phyloP scores from a whole-genome alignment of 108 stramenopile genomes.

The Cyclotella sp. region DNA sequence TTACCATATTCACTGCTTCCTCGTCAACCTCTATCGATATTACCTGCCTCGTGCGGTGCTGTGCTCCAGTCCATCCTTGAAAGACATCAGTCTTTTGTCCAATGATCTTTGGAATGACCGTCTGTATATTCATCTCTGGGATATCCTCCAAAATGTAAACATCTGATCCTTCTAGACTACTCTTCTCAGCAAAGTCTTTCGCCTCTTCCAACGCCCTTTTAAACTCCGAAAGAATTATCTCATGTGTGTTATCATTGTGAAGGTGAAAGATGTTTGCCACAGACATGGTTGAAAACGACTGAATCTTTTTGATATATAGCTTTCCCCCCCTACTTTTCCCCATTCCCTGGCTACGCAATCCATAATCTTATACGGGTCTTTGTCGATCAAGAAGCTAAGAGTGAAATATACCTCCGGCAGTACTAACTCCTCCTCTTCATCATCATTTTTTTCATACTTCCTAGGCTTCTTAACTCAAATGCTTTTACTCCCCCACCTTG shows the following conservation, averaged over 20 bases:
- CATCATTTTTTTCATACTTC: slow-evolving; percentile 6
- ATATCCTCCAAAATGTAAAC: not conserved
- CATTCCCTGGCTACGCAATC: not conserved
- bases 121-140: not conserved
- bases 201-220: not conserved
- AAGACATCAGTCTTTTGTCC: not conserved
- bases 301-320: slow-evolving; percentile 2
- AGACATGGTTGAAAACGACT: slow-evolving; percentile 1
- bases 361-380: slow-evolving; percentile 1
- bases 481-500: not conserved
- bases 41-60: not conserved
- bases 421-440: not conserved
- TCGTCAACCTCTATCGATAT: not conserved
- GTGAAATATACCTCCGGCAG: not conserved
- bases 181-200: not conserved
- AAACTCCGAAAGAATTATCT: not conserved
- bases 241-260: not conserved
- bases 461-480: slow-evolving; percentile 10
- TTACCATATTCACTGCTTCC: too few relatives aligned
- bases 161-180: not conserved
- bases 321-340: slow-evolving; percentile 3
- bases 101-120: not conserved
- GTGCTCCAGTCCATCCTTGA: not conserved
- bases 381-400: not conserved
- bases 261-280: not conserved